A percentile compares a stretch with the other conserved stretches of the same genome.
These are phyloP conservation scores for Blastomyces emzantsi DNA, from an alignment of 2,329 filamentous ascomycete genomes.

Conservation along the genomic window DNA sequence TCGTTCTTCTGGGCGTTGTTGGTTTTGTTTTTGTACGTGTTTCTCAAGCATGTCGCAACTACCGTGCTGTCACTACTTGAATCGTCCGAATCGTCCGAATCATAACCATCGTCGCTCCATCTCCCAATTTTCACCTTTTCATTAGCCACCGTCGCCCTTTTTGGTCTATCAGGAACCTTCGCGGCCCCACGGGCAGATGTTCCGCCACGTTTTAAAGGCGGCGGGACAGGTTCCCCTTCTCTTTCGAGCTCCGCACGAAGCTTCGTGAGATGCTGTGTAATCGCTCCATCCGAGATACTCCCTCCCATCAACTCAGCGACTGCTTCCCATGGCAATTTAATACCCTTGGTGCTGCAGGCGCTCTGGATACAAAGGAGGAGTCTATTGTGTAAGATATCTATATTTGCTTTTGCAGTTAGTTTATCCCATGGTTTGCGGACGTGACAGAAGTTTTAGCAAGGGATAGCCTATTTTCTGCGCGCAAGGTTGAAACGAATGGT, in stretches of 20 bases:
- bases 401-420: slow-evolving; percentile 14
- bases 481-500: not conserved
- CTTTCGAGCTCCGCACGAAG: slow-evolving; percentile 30
- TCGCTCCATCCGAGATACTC: slow-evolving; percentile 37
- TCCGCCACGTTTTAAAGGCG: slow-evolving; percentile 31
- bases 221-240: slow-evolving; percentile 31
- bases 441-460: too few relatives aligned
- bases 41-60: not conserved
- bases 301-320: slow-evolving; percentile 34
- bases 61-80: not conserved
- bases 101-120: not conserved
- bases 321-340: slow-evolving; percentile 37
- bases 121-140: not conserved
- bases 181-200: not conserved
- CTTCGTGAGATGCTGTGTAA: slow-evolving; percentile 41
- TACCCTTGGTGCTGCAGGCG: slow-evolving; percentile 28
- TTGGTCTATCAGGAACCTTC: not conserved
- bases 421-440: not conserved
- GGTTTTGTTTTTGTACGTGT: not conserved
- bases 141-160: not conserved
- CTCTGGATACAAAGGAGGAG: slow-evolving; percentile 37
- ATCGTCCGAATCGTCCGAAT: not conserved
- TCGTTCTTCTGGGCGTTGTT: not conserved
- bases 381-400: slow-evolving; percentile 31
- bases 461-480: not conserved